Evolutionary conservation across 345 rosid genomes (phyloP).

Genomic region (Chamaenerion angustifolium): DNA sequence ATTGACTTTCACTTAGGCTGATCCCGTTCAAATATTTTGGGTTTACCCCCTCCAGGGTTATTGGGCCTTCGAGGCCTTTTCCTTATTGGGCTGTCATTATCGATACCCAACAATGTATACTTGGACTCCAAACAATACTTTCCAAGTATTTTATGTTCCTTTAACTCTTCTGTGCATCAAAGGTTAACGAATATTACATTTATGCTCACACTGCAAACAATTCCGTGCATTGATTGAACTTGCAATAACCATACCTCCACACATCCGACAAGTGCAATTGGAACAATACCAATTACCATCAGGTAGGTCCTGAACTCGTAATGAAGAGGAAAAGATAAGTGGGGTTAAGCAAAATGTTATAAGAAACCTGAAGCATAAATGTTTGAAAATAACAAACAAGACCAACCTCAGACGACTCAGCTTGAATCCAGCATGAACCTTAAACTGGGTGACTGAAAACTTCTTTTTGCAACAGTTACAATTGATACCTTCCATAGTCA

Average conservation of each 20-base stretch:
- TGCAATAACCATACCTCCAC: slow-evolving; percentile 50
- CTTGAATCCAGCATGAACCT: slow-evolving; percentile 67
- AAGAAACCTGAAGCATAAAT: background rate
- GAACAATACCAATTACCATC: slow-evolving; percentile 92
- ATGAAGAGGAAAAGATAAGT: background rate
- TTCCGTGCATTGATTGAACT: slow-evolving; percentile 30
- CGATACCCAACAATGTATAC: too few relatives aligned
- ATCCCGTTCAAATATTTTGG: too few relatives aligned
- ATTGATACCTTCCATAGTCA: slow-evolving; percentile 31
- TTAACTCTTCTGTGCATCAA: too few relatives aligned
- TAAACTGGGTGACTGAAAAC: slow-evolving; percentile 62
- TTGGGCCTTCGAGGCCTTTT: too few relatives aligned
- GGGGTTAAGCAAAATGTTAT: too few relatives aligned
- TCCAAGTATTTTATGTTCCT: too few relatives aligned
- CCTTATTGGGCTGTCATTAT: too few relatives aligned
- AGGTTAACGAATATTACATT: slow-evolving; percentile 37
- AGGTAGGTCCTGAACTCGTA: slow-evolving; percentile 58
- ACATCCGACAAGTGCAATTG: slow-evolving; percentile 71
- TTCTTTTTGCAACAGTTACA: slow-evolving; percentile 62
- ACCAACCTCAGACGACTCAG: slow-evolving; percentile 56
- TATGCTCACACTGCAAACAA: slow-evolving; percentile 81
- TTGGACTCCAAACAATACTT: too few relatives aligned
- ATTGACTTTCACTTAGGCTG: too few relatives aligned
- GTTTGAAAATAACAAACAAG: slow-evolving; percentile 7
- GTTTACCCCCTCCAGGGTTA: too few relatives aligned